Evolutionary conservation across 495 filamentous ascomycete species (phyloP), one percentile per base, ranked within the genome.

Genomic region (Penicillium canariense): DNA sequence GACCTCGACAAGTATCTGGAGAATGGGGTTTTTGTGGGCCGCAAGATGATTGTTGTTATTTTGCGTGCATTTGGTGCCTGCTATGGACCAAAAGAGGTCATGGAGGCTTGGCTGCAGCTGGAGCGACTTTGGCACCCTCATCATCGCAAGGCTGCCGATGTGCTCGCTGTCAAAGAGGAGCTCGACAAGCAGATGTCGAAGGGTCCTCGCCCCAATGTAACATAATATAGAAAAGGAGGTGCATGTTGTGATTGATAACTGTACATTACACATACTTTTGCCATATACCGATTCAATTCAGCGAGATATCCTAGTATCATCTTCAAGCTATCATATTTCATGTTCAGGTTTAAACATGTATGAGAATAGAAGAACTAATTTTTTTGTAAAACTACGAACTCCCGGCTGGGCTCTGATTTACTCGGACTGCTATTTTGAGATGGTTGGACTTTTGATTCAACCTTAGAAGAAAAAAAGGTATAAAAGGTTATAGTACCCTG

Each of bases 1-100:
- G 47, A 59, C 1, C 35, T 67, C 8, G 62, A 69, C 22, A 56
- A 48, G 22, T 66, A 61, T n/a, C 51, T 78, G 3, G 68, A 75
- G 23, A 77, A 78, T 51, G 74, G 71, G 5, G 65, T 77, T 20
- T 77, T 78, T 34, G 50, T 78, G 3, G 72, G 75, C 34, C 72
- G 72, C 15, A 63, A 66, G 26, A 74, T 77, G 63, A 70, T 72
- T 36, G 62, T 70, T 30, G 52, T 59, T 25, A 73, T 78, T 26
- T 58, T 78, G 14, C 70, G 69, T 34, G 75, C 73, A 2, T 78
- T 78, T 53, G 74, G 75, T 31, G 51, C 67, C 28, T 75, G 73
- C 49, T 72, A 63, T 48, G 67, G 67, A 2, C 65, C 67, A 9
- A 48, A 67, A 17, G 70, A 74, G 50, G 56, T 77, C 23, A 61